Evolutionary conservation across 441 rosid genomes (phyloP).

Genomic region (Erodium moschatum): DNA sequence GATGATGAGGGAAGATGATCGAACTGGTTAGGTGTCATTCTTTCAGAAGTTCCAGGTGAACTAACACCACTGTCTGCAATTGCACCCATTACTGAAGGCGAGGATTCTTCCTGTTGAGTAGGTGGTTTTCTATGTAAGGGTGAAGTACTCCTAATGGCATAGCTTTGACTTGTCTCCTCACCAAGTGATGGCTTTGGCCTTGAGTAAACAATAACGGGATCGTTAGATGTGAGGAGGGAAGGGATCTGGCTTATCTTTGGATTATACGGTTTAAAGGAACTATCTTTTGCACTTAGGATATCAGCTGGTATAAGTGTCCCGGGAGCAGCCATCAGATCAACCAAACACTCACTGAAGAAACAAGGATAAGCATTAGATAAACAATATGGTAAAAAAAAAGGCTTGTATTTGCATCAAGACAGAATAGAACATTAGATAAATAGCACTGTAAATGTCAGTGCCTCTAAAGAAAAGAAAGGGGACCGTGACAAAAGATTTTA

Average conservation of each 20-base stretch:
- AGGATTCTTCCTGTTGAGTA: slow-evolving; percentile 34
- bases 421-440: background rate
- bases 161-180: slow-evolving; percentile 62
- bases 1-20: slow-evolving; percentile 38
- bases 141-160: slow-evolving; percentile 29
- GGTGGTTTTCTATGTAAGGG: slow-evolving; percentile 30
- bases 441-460: background rate
- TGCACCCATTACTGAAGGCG: slow-evolving; percentile 21
- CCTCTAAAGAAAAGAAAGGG: background rate
- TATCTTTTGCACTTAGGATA: slow-evolving; percentile 50
- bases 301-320: slow-evolving; percentile 98
- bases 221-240: slow-evolving; percentile 35
- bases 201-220: slow-evolving; percentile 30
- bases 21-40: slow-evolving; percentile 36
- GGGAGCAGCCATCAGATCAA: slow-evolving; percentile 99
- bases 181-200: slow-evolving; percentile 42
- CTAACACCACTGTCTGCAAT: slow-evolving; percentile 39
- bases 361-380: slow-evolving; percentile 24
- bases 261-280: slow-evolving; percentile 37
- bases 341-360: slow-evolving; percentile 84
- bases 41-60: slow-evolving; percentile 40
- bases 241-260: slow-evolving; percentile 42
- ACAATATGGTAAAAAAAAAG: background rate
- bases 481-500: background rate
- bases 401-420: background rate